Percentiles rank a stretch among this genome's conserved stretches.
phyloP scores from a whole-genome alignment of 2,329 filamentous ascomycete species.

The Fusarium bactridioides region DNA sequence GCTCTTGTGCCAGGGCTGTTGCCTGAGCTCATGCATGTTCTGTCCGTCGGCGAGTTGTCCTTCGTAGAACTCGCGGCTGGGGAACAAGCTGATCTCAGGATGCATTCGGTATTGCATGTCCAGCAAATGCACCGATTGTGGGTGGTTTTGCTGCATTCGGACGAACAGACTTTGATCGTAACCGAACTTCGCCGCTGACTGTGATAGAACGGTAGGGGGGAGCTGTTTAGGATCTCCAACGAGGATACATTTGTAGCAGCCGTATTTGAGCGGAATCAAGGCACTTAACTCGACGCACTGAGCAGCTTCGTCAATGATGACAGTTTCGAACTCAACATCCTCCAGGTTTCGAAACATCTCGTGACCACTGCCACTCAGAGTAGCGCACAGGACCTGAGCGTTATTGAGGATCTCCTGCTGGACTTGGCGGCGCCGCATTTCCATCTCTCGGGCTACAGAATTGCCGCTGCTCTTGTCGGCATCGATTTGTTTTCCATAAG shows the following conservation, averaged over 20 bases:
- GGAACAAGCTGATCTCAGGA: constrained; percentile 91
- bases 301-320: constrained; percentile 97
- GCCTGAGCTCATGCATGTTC: constrained; percentile 79
- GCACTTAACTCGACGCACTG: constrained; percentile 98
- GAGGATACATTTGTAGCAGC: constrained; percentile 94
- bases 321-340: constrained; percentile 96
- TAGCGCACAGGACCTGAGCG: constrained; percentile 93
- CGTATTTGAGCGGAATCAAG: constrained; percentile 96
- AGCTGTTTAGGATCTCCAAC: constrained; percentile 98
- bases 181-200: constrained; percentile 88
- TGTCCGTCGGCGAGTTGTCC: constrained; percentile 83
- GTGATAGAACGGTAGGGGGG: constrained; percentile 93
- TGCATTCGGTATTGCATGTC: constrained; percentile 99
- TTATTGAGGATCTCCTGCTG: constrained; percentile 92
- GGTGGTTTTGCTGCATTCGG: constrained; percentile 94
- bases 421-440: constrained; percentile 82
- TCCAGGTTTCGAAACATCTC: constrained; percentile 96
- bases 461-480: constrained; percentile 86
- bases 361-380: constrained; percentile 92
- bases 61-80: constrained; percentile 92
- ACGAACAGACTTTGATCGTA: constrained; percentile 99
- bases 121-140: constrained; percentile 88
- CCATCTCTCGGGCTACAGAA: constrained; percentile 80
- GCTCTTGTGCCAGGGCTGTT: constrained; percentile 85
- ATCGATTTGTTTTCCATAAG: constrained; percentile 84